Conservation (phyloP, 371 early-diverging fungal genomes). For the Syncephalastrum monosporum region DNA sequence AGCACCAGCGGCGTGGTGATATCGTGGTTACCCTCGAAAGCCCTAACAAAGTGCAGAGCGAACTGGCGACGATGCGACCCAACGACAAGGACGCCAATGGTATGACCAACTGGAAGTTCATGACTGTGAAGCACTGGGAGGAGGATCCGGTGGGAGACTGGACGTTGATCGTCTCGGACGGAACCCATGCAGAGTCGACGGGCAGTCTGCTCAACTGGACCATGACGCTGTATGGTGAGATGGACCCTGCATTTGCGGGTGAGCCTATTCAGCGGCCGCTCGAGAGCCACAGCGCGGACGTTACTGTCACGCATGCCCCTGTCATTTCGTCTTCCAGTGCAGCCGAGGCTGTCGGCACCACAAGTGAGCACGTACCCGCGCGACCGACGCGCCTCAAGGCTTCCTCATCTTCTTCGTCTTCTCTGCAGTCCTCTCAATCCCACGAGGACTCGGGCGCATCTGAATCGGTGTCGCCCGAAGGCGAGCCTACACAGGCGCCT, state of each 20-base stretch:
- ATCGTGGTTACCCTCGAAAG: constrained; percentile 73
- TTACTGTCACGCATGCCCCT: constrained; percentile 6
- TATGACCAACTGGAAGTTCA: constrained; percentile 91
- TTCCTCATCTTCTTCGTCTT: not conserved
- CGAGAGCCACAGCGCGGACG: constrained; percentile 5
- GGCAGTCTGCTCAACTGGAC: constrained; percentile 64
- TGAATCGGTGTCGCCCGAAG: constrained; percentile 9
- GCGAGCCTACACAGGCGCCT: constrained; percentile 1
- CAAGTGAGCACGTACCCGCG: constrained; percentile 8
- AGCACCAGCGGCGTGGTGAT: constrained; percentile 81
- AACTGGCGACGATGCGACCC: constrained; percentile 66
- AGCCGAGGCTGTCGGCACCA: not conserved
- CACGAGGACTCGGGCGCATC: constrained; percentile 1
- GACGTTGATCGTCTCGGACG: constrained; percentile 71
- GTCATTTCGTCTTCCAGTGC: not conserved
- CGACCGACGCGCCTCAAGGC: constrained; percentile 21
- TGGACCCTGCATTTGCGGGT: constrained; percentile 29
- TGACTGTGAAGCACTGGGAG: constrained; percentile 96
- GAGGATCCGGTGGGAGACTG: constrained; percentile 83
- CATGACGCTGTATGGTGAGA: constrained; percentile 70
- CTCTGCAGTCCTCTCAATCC: not conserved
- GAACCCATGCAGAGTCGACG: constrained; percentile 32
- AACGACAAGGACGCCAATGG: constrained; percentile 72
- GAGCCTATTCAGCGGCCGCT: constrained; percentile 25
- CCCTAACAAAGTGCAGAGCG: constrained; percentile 66